Evolutionary conservation across 306 rosid species (phyloP), one percentile per base, ranked within the genome.

Genomic region (Rosa persica): DNA sequence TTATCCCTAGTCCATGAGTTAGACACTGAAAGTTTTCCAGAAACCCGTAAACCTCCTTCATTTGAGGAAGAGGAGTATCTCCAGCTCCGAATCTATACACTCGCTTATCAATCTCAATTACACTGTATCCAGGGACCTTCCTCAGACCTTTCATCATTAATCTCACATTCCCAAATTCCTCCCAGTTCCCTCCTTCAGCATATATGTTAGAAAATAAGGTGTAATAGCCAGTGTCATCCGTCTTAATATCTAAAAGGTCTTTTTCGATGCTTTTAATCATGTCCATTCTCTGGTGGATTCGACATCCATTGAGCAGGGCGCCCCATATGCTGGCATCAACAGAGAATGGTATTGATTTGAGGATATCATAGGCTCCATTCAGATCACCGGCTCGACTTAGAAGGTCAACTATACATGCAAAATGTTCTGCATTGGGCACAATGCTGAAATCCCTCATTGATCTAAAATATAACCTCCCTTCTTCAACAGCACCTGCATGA

Each of bases 321-420:
- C 95, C 91, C 97, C 97, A 94, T 70, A 89, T 88, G 87, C 97
- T 89, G 52, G 98, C 89, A 78, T 86, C 92, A 15, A 86, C 81
- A 17, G 89, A 86, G 19, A 6, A 47, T 25, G 72, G 52, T 87
- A 87, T 87, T 8, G 92, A 88, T 81, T 88, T 90, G 74, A 92
- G 88, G 58, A 90, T 80, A 57, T 85, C 76, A 34, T 92, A 89
- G 34, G 97, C 97, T 71, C 83, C 96, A 25, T 79, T 11, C 12
- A 94, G 85, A 76, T 94, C 93, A 10, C 98, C 98, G 4, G 93
- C 85, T 25, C 98, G 93, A 78, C 98, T 94, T 40, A 94, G 86
- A 75, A 94, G 94, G 85, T 94, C 98, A 34, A 92, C 81, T 38
- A 90, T 74, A 76, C 92, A 89, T 80, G 93, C 84, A 84, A 88